These are phyloP conservation scores for Mycena pura DNA, from an alignment of 768 basidiomycete species.

Conservation along the genomic window DNA sequence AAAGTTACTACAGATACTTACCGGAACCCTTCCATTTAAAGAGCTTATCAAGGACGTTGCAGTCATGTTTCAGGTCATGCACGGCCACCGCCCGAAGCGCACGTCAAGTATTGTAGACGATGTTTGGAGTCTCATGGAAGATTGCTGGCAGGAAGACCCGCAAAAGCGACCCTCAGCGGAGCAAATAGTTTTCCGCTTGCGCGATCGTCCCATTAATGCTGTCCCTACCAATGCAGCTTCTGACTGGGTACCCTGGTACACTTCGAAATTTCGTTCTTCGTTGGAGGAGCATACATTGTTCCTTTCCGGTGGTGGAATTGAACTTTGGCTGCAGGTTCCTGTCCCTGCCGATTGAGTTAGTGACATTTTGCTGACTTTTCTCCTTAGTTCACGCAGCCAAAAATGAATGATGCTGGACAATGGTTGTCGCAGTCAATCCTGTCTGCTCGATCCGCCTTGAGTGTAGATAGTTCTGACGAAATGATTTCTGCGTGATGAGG, in stretches of 20 bases:
- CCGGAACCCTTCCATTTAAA: constrained; percentile 29
- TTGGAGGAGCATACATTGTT: constrained; percentile 25
- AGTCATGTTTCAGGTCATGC: constrained; percentile 30
- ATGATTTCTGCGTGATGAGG: too few relatives aligned
- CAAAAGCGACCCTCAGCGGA: constrained; percentile 6
- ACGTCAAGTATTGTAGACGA: neutral
- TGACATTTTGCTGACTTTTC: neutral
- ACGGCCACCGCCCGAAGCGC: constrained; percentile 3
- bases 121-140: constrained; percentile 19
- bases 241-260: constrained; percentile 23
- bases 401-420: neutral
- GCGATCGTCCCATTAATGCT: constrained; percentile 12
- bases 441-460: constrained; percentile 11
- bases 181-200: constrained; percentile 15
- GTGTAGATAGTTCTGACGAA: neutral
- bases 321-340: constrained; percentile 21
- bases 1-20: constrained; percentile 30
- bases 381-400: constrained; percentile 12
- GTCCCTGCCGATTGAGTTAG: neutral
- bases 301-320: constrained; percentile 14
- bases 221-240: constrained; percentile 2
- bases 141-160: constrained; percentile 15
- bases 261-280: constrained; percentile 22
- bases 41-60: constrained; percentile 23
- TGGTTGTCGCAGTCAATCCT: constrained; percentile 3